Percentiles rank a stretch among this genome's conserved stretches.
Evolutionary conservation across 805 yeast species (phyloP).

Genomic region (Kuraishia piskuri): DNA sequence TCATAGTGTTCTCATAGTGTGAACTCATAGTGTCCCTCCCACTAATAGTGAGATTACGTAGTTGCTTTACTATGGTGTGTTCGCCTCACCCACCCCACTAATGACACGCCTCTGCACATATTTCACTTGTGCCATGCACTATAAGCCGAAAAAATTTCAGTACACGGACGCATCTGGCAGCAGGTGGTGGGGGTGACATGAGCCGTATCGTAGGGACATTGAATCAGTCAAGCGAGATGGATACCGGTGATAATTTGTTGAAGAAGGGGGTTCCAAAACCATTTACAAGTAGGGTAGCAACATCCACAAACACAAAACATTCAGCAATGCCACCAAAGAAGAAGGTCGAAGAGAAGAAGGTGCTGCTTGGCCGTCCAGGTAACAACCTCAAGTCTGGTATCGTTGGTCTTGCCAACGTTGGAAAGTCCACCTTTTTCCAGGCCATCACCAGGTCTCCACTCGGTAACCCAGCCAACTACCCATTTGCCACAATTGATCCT

Average conservation of each 20-base stretch:
- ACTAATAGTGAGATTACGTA: too few species aligned
- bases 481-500: constrained; percentile 72
- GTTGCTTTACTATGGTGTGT: too few species aligned
- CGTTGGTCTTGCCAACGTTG: constrained; percentile 85
- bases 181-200: background rate
- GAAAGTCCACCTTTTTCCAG: constrained; percentile 51
- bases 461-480: constrained; percentile 64
- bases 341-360: constrained; percentile 28
- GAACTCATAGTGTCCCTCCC: too few species aligned
- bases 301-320: background rate
- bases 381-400: constrained; percentile 58
- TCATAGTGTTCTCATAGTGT: too few species aligned
- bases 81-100: too few species aligned
- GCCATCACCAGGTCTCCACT: constrained; percentile 52
- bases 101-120: too few species aligned
- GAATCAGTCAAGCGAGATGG: background rate
- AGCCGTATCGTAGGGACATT: background rate
- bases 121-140: too few species aligned
- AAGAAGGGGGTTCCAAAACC: too few species aligned
- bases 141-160: background rate
- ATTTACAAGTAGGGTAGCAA: background rate
- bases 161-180: background rate
- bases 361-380: constrained; percentile 31
- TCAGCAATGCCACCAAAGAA: constrained; percentile 29
- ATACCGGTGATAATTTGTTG: too few species aligned